A percentile compares a stretch with the other conserved stretches of the same genome.
phyloP scores from a whole-genome alignment of 768 basidiomycete species.

The Suillus weaverae region DNA sequence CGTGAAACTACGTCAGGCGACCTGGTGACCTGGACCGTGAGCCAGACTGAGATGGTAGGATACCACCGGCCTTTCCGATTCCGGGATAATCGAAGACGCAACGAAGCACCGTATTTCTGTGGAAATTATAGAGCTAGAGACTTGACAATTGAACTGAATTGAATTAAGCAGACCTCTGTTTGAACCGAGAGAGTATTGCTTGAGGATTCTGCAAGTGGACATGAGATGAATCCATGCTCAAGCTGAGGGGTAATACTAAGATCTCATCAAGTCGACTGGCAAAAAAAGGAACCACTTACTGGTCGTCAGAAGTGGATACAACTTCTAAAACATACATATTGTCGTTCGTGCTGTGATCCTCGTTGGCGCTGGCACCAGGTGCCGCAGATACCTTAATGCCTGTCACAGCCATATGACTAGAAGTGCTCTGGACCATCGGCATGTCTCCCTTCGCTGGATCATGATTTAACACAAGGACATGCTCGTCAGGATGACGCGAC shows the following conservation, averaged over 20 bases:
- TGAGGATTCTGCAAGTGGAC: conserved; percentile 41
- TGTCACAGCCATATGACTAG: conserved; percentile 47
- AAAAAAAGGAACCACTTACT: conserved; percentile 21
- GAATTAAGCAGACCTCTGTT: conserved; percentile 51
- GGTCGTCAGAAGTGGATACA: conserved; percentile 48
- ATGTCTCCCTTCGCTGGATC: conserved; percentile 42
- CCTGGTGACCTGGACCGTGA: conserved; percentile 16
- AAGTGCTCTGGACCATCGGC: conserved; percentile 54
- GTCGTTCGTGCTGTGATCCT: conserved; percentile 49
- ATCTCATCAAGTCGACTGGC: background rate
- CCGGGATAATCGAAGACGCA: conserved; percentile 56
- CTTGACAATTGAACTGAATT: too few species aligned
- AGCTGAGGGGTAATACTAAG: conserved; percentile 9
- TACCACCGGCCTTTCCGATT: conserved; percentile 9
- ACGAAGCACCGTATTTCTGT: conserved; percentile 55
- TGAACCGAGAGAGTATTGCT: conserved; percentile 59
- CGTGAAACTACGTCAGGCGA: background rate
- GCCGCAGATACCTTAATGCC: conserved; percentile 70
- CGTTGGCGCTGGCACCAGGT: conserved; percentile 64
- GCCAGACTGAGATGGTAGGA: conserved; percentile 6
- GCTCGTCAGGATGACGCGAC: conserved; percentile 60
- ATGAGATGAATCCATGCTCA: conserved; percentile 30
- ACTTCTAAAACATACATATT: conserved; percentile 80
- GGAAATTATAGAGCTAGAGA: conserved; percentile 6
- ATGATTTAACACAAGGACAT: conserved; percentile 73